A percentile compares a stretch with the other conserved stretches of the same genome.
Conservation (phyloP, 2,329 filamentous ascomycete species). For the Fusarium poae region DNA sequence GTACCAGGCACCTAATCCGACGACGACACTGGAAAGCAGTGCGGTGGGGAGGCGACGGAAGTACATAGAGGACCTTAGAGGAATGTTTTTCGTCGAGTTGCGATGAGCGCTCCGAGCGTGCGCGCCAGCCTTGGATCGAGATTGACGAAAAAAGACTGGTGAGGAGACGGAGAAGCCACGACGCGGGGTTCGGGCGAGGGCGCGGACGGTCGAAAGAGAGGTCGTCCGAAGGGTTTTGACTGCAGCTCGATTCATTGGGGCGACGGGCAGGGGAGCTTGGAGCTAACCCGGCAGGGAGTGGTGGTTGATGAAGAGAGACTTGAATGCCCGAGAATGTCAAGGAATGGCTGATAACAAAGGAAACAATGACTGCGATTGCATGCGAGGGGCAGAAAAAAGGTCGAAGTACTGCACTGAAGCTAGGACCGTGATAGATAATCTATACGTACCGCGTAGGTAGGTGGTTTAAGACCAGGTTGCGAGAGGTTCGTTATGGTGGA, state of each 20-base stretch:
- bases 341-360: conserved; percentile 21
- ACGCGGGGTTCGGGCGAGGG: conserved; percentile 64
- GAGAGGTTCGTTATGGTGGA: conserved; percentile 20
- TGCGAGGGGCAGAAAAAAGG: conserved; percentile 14
- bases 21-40: conserved; percentile 74
- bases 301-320: background rate
- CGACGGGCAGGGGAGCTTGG: conserved; percentile 30
- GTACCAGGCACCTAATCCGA: conserved; percentile 84
- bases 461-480: too few relatives aligned
- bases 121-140: conserved; percentile 63
- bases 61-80: conserved; percentile 80
- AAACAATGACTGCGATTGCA: conserved; percentile 17
- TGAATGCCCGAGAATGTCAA: background rate
- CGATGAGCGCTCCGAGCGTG: conserved; percentile 58
- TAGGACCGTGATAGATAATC: background rate
- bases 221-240: conserved; percentile 76
- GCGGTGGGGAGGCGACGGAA: conserved; percentile 76
- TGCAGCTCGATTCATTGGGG: conserved; percentile 80
- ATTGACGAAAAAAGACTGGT: conserved; percentile 69
- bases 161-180: conserved; percentile 60
- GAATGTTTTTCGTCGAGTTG: conserved; percentile 52
- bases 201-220: conserved; percentile 72
- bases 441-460: conserved; percentile 13
- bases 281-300: conserved; percentile 23
- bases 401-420: conserved; percentile 6